phyloP scores from a whole-genome alignment of 2,329 filamentous ascomycete species.

The Colletotrichum nymphaeae region DNA sequence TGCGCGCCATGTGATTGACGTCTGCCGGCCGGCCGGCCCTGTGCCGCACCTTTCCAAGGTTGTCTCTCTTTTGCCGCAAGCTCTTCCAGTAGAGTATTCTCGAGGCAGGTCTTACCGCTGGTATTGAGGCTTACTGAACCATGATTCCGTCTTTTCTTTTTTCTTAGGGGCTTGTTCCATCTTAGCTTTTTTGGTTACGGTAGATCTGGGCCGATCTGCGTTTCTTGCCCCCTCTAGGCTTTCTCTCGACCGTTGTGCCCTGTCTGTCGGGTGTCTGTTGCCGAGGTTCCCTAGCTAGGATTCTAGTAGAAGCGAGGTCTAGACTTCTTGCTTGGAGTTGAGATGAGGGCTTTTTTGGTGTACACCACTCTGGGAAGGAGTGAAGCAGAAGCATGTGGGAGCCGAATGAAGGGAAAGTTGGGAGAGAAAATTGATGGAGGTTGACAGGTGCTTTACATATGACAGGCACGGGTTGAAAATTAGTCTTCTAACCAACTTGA shows the following conservation, averaged over 20 bases:
- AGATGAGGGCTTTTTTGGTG: not conserved
- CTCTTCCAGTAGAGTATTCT: not conserved
- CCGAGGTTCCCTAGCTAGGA: not conserved
- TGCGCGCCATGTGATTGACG: slow-evolving; percentile 1
- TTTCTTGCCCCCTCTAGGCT: not conserved
- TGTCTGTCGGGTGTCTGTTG: not conserved
- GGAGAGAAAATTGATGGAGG: not conserved
- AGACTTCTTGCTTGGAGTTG: not conserved
- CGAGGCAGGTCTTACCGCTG: not conserved
- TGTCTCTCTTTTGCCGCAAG: not conserved
- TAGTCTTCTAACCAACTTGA: not conserved
- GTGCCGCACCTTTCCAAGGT: too few relatives aligned
- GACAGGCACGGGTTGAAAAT: not conserved
- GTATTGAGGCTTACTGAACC: not conserved
- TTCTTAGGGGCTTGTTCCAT: not conserved
- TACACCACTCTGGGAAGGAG: too few relatives aligned
- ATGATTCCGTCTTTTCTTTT: not conserved
- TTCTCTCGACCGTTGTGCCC: too few relatives aligned
- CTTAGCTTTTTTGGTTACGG: not conserved
- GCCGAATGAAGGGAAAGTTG: not conserved
- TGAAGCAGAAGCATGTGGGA: not conserved
- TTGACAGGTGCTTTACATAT: not conserved
- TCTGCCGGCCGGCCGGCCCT: not conserved
- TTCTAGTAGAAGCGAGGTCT: not conserved
- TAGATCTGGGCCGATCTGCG: not conserved